phyloP scores from a whole-genome alignment of 148 eudicot species.

The Limonium bicolor region DNA sequence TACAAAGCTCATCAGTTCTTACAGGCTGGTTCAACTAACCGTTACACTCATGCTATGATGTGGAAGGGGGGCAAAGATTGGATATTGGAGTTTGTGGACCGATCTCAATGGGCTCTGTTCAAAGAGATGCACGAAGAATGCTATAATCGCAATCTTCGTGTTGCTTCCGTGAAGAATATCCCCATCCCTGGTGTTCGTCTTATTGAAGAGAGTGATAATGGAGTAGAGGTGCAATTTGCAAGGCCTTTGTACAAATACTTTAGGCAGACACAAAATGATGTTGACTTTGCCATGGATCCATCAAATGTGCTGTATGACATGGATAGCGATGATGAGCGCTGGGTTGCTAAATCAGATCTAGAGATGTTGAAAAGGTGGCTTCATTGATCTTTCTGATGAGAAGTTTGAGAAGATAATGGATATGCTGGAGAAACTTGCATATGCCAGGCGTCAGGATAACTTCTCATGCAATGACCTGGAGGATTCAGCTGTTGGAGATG shows the following conservation, averaged over 20 bases:
- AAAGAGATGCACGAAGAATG: conserved; percentile 97
- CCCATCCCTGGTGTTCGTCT: conserved; percentile 90
- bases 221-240: conserved; percentile 31
- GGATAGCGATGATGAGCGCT: conserved; percentile 95
- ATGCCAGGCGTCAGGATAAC: conserved; percentile 41
- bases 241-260: conserved; percentile 46
- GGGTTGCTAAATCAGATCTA: conserved; percentile 29
- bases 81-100: conserved; percentile 76
- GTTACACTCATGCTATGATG: conserved; percentile 96
- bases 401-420: conserved; percentile 73
- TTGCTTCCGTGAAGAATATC: conserved; percentile 85
- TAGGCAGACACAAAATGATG: conserved; percentile 60
- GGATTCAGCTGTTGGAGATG: conserved; percentile 36
- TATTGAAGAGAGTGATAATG: conserved; percentile 47
- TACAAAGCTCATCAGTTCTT: conserved; percentile 61
- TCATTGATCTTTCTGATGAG: conserved; percentile 45
- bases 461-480: conserved; percentile 60
- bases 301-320: conserved; percentile 69
- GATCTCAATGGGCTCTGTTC: conserved; percentile 75
- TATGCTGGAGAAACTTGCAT: conserved; percentile 73
- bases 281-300: conserved; percentile 76
- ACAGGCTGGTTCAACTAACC: conserved; percentile 77
- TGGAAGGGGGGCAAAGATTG: conserved; percentile 97
- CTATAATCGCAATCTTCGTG: conserved; percentile 76
- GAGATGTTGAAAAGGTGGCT: conserved; percentile 7